These are phyloP conservation scores for Lactarius evosmus DNA, from an alignment of 768 basidiomycete species.

Conservation along the genomic window DNA sequence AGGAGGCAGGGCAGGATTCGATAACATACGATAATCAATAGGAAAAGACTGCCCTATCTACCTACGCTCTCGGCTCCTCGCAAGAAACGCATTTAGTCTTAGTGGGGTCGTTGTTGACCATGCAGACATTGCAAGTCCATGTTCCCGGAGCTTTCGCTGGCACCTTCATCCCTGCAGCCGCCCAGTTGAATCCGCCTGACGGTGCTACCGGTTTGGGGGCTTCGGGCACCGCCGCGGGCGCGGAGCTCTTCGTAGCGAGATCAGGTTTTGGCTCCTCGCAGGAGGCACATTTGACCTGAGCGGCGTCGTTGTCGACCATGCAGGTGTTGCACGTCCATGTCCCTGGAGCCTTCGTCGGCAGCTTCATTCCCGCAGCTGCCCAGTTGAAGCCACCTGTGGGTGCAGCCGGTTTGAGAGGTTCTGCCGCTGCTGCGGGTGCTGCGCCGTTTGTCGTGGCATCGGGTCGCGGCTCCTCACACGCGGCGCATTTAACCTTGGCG, in stretches of 20 bases:
- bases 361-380: background rate
- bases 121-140: constrained; percentile 45
- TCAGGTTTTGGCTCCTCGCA: constrained; percentile 4
- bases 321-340: background rate
- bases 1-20: constrained; percentile 1
- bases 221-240: background rate
- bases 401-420: constrained; percentile 1
- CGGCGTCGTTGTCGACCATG: constrained; percentile 1
- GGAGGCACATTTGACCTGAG: background rate
- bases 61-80: constrained; percentile 28
- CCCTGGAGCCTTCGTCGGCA: background rate
- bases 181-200: constrained; percentile 38
- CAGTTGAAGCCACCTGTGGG: constrained; percentile 5
- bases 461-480: constrained; percentile 42
- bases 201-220: background rate
- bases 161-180: constrained; percentile 37
- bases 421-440: background rate
- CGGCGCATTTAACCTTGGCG: constrained; percentile 44
- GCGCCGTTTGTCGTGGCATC: background rate
- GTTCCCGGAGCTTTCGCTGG: constrained; percentile 30
- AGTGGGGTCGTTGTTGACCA: constrained; percentile 30
- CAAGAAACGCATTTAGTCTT: constrained; percentile 36
- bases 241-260: background rate
- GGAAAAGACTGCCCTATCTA: background rate
- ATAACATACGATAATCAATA: constrained; percentile 24